Base-by-base conservation (phyloP, 2,329 filamentous ascomycete genomes). In the Talaromyces sp. region DNA sequence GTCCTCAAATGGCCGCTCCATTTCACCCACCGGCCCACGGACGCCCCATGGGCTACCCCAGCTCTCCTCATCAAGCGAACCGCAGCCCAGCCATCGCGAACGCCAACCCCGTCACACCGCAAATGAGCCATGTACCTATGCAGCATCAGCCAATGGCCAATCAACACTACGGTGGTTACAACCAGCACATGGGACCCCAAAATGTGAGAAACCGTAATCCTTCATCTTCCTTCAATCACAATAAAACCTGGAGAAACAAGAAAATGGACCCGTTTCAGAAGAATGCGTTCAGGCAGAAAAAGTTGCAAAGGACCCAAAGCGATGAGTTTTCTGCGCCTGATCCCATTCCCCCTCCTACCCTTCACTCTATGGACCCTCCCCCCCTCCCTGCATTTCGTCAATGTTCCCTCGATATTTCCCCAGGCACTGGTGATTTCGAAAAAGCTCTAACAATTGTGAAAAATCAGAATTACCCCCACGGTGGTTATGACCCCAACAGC, bases 51-150 rank as follows among this genome's bases (percentile, higher is more conserved):
- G 82, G 83, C 71, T 86, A 84, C 70, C 83, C 85, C 49, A 89
- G 88, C 80, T 90, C 88, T 47, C 89, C 88, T 43, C 87, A 89
- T 72, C 85, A 89, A 69, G 79, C 82, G 63, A 84, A 85, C 73
- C 80, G 84, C 68, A 90, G 90, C 81, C 86, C 90, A 68, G 87
- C 88, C 37, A 81, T 90, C 63, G 80, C 87, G 33, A 85, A 85
- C 64, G 87, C 88, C 41, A 84, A 90, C 71, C 88, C 89, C 65
- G 85, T 85, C 68, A 90, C 89, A 35, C 89, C 91, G 68, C 87
- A 90, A 80, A 88, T 88, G 88, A 85, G 83, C 68, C 86, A 86
- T 73, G 88, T 92, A 77, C 85, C 90, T 58, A 90, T 91, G 77
- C 83, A 62, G 17, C 83, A 85, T 66, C 84, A 85, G 50, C 84